These are phyloP conservation scores for Syncephalis plumigaleata DNA, from an alignment of 371 early-diverging fungal genomes.

Conservation along the genomic window DNA sequence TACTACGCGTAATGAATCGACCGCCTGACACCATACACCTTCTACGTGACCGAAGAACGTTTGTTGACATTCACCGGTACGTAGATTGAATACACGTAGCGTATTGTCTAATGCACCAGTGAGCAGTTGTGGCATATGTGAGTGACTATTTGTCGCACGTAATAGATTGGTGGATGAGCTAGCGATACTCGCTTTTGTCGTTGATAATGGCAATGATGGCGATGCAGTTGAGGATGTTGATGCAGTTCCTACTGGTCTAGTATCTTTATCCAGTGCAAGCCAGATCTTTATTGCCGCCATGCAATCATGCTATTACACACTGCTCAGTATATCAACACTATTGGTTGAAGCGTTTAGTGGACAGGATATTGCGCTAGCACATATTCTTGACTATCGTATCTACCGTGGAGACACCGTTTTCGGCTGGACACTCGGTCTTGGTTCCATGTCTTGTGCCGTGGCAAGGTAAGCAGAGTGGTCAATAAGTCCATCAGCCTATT, in stretches of 20 bases:
- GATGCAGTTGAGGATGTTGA: conserved; percentile 2
- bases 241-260: conserved; percentile 4
- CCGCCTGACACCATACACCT: conserved; percentile 78
- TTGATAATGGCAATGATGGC: conserved; percentile 4
- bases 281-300: conserved; percentile 7
- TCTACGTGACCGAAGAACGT: conserved; percentile 83
- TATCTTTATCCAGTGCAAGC: conserved; percentile 1
- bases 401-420: conserved; percentile 46
- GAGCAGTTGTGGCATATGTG: conserved; percentile 36
- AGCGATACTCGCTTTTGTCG: too few species aligned
- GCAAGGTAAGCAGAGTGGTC: conserved; percentile 19
- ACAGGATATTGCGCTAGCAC: conserved; percentile 38
- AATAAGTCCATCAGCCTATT: background rate
- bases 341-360: conserved; percentile 26
- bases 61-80: conserved; percentile 55
- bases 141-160: background rate
- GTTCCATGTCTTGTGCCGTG: conserved; percentile 40
- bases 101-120: conserved; percentile 82
- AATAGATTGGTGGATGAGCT: conserved; percentile 4
- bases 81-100: conserved; percentile 71
- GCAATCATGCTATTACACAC: conserved; percentile 8
- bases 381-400: conserved; percentile 37
- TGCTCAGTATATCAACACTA: conserved; percentile 3
- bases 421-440: conserved; percentile 52
- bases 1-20: conserved; percentile 79